These are phyloP conservation scores for Penicillium sclerotiorum DNA, from an alignment of 2,329 filamentous ascomycete genomes.

Conservation along the genomic window DNA sequence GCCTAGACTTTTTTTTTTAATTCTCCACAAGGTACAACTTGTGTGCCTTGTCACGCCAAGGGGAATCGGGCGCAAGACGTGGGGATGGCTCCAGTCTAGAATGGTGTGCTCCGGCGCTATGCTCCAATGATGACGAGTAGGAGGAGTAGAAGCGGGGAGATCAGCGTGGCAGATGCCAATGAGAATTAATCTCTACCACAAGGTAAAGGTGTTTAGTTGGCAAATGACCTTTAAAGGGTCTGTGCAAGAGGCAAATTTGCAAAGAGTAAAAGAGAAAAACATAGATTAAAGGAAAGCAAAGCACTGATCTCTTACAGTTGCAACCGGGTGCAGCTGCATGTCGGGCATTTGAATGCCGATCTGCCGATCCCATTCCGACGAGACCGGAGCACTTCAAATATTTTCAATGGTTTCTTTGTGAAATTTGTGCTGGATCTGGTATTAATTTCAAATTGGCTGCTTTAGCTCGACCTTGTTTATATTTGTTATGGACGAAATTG, in stretches of 20 bases:
- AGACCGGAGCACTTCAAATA: too few relatives aligned
- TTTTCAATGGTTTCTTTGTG: too few relatives aligned
- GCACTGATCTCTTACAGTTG: neutral
- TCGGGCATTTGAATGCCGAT: neutral
- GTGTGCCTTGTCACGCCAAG: conserved; percentile 9
- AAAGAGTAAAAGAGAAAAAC: neutral
- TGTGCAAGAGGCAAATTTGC: neutral
- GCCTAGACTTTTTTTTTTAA: neutral
- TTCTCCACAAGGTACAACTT: neutral
- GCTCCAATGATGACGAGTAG: conserved; percentile 18
- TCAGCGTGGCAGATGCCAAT: conserved; percentile 4
- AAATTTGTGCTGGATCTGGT: too few relatives aligned
- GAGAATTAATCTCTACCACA: neutral
- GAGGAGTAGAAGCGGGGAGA: conserved; percentile 14
- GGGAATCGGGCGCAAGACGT: conserved; percentile 4
- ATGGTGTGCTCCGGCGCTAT: conserved; percentile 2
- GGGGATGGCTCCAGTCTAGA: conserved; percentile 9
- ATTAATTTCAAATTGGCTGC: too few relatives aligned
- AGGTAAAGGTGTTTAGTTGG: neutral
- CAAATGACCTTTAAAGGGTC: conserved; percentile 1
- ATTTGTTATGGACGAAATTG: too few relatives aligned
- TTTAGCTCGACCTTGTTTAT: too few relatives aligned
- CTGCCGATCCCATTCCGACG: neutral
- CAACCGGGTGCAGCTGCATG: too few relatives aligned
- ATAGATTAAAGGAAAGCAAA: neutral